These are phyloP conservation scores for Silene noctiflora DNA, from an alignment of 179 eudicot genomes.

Conservation along the genomic window DNA sequence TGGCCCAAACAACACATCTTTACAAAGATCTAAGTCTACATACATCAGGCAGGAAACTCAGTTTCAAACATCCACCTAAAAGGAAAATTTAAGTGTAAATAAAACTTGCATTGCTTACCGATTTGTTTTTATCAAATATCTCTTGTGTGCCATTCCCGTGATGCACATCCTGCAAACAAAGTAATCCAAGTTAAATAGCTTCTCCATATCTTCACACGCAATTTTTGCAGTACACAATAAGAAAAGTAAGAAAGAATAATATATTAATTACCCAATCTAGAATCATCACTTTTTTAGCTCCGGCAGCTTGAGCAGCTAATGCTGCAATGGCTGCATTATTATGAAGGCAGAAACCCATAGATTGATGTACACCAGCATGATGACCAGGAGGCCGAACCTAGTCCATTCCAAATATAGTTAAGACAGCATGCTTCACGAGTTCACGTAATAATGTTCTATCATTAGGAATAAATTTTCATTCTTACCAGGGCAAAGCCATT, in stretches of 20 bases:
- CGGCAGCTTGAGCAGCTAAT: slow-evolving; percentile 78
- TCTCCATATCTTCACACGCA: slow-evolving; percentile 3
- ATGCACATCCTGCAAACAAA: slow-evolving; percentile 83
- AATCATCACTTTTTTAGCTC: slow-evolving; percentile 87
- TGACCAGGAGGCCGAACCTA: slow-evolving; percentile 99
- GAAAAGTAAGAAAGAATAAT: background rate
- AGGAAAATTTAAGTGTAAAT: background rate
- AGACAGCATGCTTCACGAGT: slow-evolving; percentile 12
- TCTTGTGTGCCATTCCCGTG: slow-evolving; percentile 99
- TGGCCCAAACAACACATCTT: background rate
- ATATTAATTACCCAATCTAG: slow-evolving; percentile 81
- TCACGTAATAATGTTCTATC: slow-evolving; percentile 5
- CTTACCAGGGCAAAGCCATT: slow-evolving; percentile 99
- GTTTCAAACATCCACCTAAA: background rate
- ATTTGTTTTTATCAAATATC: slow-evolving; percentile 74
- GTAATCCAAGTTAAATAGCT: slow-evolving; percentile 4
- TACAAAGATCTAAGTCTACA: background rate
- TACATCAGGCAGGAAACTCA: background rate
- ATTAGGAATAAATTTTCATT: slow-evolving; percentile 8
- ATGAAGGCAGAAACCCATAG: slow-evolving; percentile 99
- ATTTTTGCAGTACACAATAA: slow-evolving; percentile 5
- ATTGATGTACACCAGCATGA: slow-evolving; percentile 90
- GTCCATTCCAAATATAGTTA: slow-evolving; percentile 17
- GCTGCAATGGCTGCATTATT: slow-evolving; percentile 99
- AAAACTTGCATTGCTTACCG: slow-evolving; percentile 47